Conservation (phyloP, 2,329 filamentous ascomycete genomes). For the Sporothrix sp. region DNA sequence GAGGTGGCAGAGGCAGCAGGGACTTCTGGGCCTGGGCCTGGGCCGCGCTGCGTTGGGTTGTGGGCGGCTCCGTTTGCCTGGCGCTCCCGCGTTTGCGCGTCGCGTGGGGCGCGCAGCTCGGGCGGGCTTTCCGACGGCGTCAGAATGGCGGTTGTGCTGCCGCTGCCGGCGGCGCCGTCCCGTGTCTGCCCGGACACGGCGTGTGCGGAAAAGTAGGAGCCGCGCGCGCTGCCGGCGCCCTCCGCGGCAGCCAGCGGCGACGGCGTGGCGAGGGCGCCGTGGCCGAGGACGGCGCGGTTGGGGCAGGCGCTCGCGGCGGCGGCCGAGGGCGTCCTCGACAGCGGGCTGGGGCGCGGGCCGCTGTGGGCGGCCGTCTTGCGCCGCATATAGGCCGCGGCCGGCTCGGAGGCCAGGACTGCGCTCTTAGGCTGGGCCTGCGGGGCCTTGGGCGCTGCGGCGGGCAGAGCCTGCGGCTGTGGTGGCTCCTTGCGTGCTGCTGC, state of each 20-base stretch:
- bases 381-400: not conserved
- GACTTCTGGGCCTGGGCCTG: not conserved
- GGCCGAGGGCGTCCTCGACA: not conserved
- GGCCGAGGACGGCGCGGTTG: no score
- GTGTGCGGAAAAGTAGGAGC: no score
- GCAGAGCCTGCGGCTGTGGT: not conserved
- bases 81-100: not conserved
- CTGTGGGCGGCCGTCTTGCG: slow-evolving; percentile 5
- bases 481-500: not conserved
- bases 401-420: not conserved
- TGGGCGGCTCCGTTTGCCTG: not conserved
- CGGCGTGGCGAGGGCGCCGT: not conserved
- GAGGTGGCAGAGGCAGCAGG: no score
- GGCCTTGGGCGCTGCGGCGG: not conserved
- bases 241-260: no score
- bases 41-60: not conserved
- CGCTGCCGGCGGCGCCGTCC: not conserved
- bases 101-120: not conserved
- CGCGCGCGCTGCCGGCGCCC: no score
- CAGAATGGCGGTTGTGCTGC: not conserved
- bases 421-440: not conserved
- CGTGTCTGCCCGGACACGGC: not conserved
- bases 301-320: no score
- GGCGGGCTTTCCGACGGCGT: slow-evolving; percentile 5
- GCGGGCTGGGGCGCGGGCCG: not conserved